Base-by-base conservation (phyloP, 2,329 filamentous ascomycete genomes). In the Trichoderma sp. region DNA sequence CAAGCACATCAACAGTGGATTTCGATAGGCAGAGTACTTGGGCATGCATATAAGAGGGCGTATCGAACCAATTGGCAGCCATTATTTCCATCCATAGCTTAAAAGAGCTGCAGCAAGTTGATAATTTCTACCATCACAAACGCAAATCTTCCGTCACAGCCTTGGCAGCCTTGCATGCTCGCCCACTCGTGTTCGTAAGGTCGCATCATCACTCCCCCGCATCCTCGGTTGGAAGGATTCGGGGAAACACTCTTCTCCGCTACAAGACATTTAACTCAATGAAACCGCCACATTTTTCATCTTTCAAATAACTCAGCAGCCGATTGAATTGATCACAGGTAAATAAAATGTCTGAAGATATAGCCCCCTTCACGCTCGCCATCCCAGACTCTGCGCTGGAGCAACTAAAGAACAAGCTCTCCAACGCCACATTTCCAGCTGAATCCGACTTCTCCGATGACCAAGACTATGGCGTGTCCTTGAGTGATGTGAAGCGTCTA, bases 281-380 rank as follows among this genome's bases (percentile, higher is more conserved):
- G n/a, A 12, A 24, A 53, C 47, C 5, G 11, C n/a, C 47, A 21
- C 47, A 53, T 30, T 64, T n/a, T 30, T 6, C 26, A 3, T 15
- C 15, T 30, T 51, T 53, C 14, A 9, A 21, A 21, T 3, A 4
- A 30, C 14, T 26, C 28, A 24, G 3, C 28, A 11, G 5, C 7
- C 21, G 1, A 1, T 21, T 30, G 2, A 47, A n/a, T n/a, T 47
- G 3, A 21, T 15, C 1, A 2, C 21, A 39, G 1, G 4, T n/a
- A 3, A 68, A 14, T 24, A 66, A 32, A 57, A 71, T 71, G 70
- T 43, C 62, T 0, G 6, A 34, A 34, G 63, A 73, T 4, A 79
- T 83, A 62, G 76, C 75, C 18, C 80, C 81, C 0, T 84, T 79
- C 76, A 76, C 77, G 34, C 81, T 84, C 51, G 70, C 75, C 2